Conservation (phyloP, 257 asterid species). For the Solanum bulbocastanum region DNA sequence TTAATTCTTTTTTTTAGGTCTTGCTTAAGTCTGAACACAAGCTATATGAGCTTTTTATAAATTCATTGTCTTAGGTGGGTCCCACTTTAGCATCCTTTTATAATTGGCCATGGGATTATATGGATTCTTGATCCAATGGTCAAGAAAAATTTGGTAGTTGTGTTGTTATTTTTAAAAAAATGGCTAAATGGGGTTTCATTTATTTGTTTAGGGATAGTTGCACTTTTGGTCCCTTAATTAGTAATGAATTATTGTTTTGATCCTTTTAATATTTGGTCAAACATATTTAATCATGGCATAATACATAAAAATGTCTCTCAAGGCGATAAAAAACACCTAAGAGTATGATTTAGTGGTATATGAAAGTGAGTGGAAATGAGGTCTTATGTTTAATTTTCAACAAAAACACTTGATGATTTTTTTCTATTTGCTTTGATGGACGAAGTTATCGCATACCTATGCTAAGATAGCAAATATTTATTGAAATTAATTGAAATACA, state of each 20-base stretch:
- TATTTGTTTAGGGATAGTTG: neutral
- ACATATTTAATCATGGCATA: neutral
- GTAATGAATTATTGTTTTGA: neutral
- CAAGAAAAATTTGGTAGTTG: neutral
- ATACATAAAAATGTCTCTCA: neutral
- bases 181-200: neutral
- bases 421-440: neutral
- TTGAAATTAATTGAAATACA: neutral
- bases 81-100: neutral
- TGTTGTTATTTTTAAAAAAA: neutral
- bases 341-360: neutral
- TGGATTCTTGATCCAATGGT: neutral
- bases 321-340: neutral
- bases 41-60: slow-evolving; percentile 2
- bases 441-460: neutral
- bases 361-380: neutral
- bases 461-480: neutral
- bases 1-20: neutral
- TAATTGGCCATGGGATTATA: neutral
- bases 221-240: neutral
- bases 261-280: neutral
- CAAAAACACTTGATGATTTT: neutral
- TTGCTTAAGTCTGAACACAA: neutral
- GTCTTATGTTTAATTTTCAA: neutral
- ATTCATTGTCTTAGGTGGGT: slow-evolving; percentile 1